phyloP scores from a whole-genome alignment of 2,329 filamentous ascomycete species.

The Aspergillus aculeatinus region DNA sequence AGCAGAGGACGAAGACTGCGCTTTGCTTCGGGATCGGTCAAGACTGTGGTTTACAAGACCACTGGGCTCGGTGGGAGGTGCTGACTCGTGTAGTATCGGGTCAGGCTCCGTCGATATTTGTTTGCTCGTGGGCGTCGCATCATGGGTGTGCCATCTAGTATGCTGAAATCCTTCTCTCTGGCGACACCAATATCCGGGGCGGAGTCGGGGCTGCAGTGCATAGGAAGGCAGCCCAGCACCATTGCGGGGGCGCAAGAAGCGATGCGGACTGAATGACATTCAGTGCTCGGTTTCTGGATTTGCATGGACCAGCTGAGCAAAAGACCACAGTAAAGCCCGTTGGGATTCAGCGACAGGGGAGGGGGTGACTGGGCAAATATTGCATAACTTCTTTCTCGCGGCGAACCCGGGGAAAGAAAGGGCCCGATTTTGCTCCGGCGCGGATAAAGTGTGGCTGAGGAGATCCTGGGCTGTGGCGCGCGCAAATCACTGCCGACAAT shows the following conservation, averaged over 20 bases:
- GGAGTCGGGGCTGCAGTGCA: conserved; percentile 18
- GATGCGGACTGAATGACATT: conserved; percentile 38
- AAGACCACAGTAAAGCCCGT: background rate
- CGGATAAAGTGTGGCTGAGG: conserved; percentile 28
- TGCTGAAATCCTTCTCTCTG: conserved; percentile 11
- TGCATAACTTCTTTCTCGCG: background rate
- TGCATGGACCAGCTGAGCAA: conserved; percentile 5
- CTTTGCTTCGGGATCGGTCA: background rate
- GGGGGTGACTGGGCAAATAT: background rate
- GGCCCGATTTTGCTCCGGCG: conserved; percentile 27
- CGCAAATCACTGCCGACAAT: background rate
- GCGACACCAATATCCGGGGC: conserved; percentile 24
- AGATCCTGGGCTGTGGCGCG: conserved; percentile 27
- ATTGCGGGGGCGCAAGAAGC: conserved; percentile 31
- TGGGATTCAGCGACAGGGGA: background rate
- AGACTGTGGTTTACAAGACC: background rate
- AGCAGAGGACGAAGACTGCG: background rate
- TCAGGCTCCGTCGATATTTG: background rate
- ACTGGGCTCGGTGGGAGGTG: background rate
- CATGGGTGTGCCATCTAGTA: conserved; percentile 11
- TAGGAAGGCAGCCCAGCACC: conserved; percentile 27
- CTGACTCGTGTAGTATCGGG: background rate
- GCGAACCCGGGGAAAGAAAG: background rate
- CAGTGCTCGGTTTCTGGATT: conserved; percentile 26
- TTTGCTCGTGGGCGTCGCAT: conserved; percentile 15